A percentile compares a stretch with the other conserved stretches of the same genome.
Conservation (phyloP, 106 monocot genomes). For the Dioscorea alata region DNA sequence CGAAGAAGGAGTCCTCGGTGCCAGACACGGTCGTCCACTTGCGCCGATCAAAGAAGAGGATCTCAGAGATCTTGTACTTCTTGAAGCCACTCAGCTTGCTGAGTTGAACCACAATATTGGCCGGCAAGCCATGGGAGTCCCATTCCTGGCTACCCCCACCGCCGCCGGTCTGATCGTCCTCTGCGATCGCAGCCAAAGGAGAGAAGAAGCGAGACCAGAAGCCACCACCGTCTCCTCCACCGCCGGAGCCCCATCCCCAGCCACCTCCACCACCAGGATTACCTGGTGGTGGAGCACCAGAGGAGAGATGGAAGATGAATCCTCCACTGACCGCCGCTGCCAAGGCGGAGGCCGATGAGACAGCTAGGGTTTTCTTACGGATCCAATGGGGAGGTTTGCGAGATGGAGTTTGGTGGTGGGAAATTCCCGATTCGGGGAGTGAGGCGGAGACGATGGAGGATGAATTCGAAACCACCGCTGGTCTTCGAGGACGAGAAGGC, state of each 20-base stretch:
- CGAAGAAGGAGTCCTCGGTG: slow-evolving; percentile 90
- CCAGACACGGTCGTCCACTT: slow-evolving; percentile 26
- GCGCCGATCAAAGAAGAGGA: slow-evolving; percentile 77
- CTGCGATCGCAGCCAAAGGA: slow-evolving; percentile 36
- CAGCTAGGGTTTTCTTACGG: slow-evolving; percentile 13
- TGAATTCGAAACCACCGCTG: background rate
- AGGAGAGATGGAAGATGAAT: slow-evolving; percentile 23
- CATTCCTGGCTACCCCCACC: slow-evolving; percentile 34
- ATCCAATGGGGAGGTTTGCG: background rate
- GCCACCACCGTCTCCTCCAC: slow-evolving; percentile 36
- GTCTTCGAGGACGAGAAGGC: background rate
- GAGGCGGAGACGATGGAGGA: background rate
- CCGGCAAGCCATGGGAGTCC: slow-evolving; percentile 88
- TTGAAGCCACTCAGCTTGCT: slow-evolving; percentile 84
- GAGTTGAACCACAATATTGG: slow-evolving; percentile 63
- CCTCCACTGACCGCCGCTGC: slow-evolving; percentile 18
- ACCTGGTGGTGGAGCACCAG: slow-evolving; percentile 10
- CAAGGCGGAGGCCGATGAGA: slow-evolving; percentile 24
- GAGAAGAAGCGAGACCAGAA: slow-evolving; percentile 79
- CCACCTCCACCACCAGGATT: slow-evolving; percentile 31
- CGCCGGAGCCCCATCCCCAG: slow-evolving; percentile 37
- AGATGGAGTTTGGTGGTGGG: background rate
- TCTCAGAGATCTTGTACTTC: slow-evolving; percentile 85
- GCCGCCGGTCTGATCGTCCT: slow-evolving; percentile 19
- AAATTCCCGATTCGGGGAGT: background rate